phyloP scores from a whole-genome alignment of 129 eudicot genomes.

The Logfia minima region DNA sequence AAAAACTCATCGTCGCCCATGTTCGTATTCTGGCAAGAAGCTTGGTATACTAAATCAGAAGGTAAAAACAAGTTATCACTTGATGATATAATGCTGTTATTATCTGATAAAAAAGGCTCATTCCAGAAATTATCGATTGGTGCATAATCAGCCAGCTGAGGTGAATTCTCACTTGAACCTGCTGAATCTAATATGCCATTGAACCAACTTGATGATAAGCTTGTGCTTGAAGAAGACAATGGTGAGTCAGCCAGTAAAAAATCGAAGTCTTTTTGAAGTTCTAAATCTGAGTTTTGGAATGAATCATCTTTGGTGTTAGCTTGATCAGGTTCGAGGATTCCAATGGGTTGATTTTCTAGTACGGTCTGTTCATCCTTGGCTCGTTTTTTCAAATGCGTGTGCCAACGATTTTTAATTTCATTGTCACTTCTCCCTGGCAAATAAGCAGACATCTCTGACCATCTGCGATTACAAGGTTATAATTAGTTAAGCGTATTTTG shows the following conservation, averaged over 20 bases:
- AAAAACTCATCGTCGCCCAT: conserved; percentile 28
- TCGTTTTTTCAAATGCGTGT: conserved; percentile 42
- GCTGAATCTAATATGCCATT: conserved; percentile 19
- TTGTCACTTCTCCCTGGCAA: conserved; percentile 46
- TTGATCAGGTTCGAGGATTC: conserved; percentile 14
- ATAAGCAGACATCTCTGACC: conserved; percentile 42
- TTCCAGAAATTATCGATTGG: conserved; percentile 18
- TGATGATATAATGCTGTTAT: conserved; percentile 24
- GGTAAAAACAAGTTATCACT: conserved; percentile 26
- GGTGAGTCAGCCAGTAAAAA: conserved; percentile 24
- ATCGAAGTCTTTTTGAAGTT: conserved; percentile 30
- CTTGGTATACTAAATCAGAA: conserved; percentile 19
- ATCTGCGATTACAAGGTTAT: conserved; percentile 12
- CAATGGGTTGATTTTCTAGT: conserved; percentile 18
- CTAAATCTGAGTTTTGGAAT: conserved; percentile 19
- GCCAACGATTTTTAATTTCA: conserved; percentile 44
- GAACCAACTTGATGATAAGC: conserved; percentile 26
- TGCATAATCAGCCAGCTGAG: conserved; percentile 8
- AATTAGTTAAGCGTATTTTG: neutral
- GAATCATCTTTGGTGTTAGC: conserved; percentile 8
- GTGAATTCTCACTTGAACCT: conserved; percentile 18
- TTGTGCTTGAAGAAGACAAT: conserved; percentile 34
- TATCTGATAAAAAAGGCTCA: conserved; percentile 25
- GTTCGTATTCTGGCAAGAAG: conserved; percentile 4
- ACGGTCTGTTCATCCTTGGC: conserved; percentile 1